Conservation (phyloP, 371 early-diverging fungal species). For the Basidiobolus meristosporus region DNA sequence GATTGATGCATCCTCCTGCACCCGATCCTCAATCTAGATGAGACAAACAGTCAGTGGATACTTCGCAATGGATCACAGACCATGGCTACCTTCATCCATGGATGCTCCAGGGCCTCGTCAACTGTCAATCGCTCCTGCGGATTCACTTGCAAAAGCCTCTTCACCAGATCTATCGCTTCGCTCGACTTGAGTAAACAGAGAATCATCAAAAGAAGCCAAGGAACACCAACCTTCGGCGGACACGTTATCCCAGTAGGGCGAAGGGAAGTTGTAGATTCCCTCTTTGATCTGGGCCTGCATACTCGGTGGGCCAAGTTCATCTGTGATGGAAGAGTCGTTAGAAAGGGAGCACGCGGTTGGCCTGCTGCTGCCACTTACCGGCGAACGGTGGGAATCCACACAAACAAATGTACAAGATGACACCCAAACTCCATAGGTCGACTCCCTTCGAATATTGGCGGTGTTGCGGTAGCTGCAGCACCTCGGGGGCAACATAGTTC, state of each 20-base stretch:
- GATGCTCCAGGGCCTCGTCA: slow-evolving; percentile 10
- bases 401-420: slow-evolving; percentile 91
- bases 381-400: slow-evolving; percentile 93
- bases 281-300: slow-evolving; percentile 51
- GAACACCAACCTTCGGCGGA: slow-evolving; percentile 31
- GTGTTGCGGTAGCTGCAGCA: slow-evolving; percentile 14
- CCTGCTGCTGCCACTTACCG: no score
- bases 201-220: background rate
- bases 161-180: slow-evolving; percentile 39
- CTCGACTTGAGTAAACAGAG: background rate
- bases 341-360: no score
- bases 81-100: slow-evolving; percentile 12
- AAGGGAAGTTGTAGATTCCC: slow-evolving; percentile 59
- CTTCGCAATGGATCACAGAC: no score
- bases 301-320: slow-evolving; percentile 21
- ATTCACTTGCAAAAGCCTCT: slow-evolving; percentile 25
- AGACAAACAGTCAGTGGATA: no score
- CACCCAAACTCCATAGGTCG: slow-evolving; percentile 97
- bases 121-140: slow-evolving; percentile 12
- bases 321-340: slow-evolving; percentile 4
- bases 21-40: no score
- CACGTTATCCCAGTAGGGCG: slow-evolving; percentile 68
- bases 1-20: no score
- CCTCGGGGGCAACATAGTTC: background rate
- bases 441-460: slow-evolving; percentile 70